These are phyloP conservation scores for Juncus effusus DNA, from an alignment of 176 grass and related monocot genomes.

Conservation along the genomic window DNA sequence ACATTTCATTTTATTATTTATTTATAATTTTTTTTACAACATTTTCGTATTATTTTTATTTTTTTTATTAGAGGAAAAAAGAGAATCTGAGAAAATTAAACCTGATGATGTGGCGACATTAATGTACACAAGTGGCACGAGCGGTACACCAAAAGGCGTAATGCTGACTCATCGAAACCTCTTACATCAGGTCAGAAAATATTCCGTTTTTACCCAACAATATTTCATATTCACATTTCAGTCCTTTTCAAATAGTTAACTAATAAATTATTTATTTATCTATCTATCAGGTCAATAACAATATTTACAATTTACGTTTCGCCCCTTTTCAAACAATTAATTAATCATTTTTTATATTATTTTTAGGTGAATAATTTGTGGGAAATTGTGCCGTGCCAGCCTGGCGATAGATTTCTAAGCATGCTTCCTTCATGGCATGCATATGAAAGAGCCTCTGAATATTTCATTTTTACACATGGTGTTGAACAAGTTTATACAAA, in stretches of 20 bases:
- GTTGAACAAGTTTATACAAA: conserved; percentile 93
- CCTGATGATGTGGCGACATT: conserved; percentile 84
- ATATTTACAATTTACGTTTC: too few relatives aligned
- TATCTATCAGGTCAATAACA: conserved; percentile 53
- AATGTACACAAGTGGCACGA: conserved; percentile 97
- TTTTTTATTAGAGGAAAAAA: conserved; percentile 32
- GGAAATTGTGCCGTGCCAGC: conserved; percentile 68
- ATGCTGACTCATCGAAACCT: conserved; percentile 94
- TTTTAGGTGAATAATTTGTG: conserved; percentile 82
- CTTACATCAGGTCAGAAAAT: conserved; percentile 66
- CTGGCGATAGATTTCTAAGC: conserved; percentile 87
- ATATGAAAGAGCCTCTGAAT: conserved; percentile 79
- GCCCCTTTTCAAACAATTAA: background rate
- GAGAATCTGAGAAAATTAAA: conserved; percentile 52
- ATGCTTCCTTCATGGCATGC: conserved; percentile 98
- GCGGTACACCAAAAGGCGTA: conserved; percentile 85
- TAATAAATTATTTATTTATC: background rate
- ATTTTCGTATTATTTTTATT: background rate
- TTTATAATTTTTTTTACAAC: background rate
- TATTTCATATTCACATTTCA: background rate
- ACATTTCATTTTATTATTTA: conserved; percentile 10
- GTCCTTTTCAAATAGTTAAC: background rate
- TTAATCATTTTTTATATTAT: conserved; percentile 7
- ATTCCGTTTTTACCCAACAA: background rate
- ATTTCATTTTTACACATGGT: conserved; percentile 83